Evolutionary conservation across 2,329 filamentous ascomycete species (phyloP), one percentile per base, ranked within the genome.

Genomic region (Metarhizium humberi): DNA sequence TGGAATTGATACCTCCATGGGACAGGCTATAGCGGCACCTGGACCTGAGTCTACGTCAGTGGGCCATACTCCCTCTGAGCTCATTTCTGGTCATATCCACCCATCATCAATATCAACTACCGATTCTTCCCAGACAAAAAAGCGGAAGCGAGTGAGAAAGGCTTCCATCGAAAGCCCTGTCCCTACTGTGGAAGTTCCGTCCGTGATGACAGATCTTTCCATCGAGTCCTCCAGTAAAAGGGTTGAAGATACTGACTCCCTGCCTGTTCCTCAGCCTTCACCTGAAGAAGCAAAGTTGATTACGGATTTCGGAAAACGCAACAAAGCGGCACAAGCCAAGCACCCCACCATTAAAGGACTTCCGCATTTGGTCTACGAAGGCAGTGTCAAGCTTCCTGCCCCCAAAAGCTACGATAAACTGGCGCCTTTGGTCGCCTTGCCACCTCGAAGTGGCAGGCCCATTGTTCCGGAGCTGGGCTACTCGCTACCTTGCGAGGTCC

Each of bases 341-440:
- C 69, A 72, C 11, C 72, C 72, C 11, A 58, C 69, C 0, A 69
- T 75, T 34, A 69, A 68, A 38, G 74, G 73, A 3, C 65, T 74
- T 3, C 68, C 71, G 1, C 64, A 71, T 58, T 62, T 76, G 5
- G 63, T 70, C 2, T 71, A 67, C 36, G 67, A 70, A 25, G 72
- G 67, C 2, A 69, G 64, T n/a, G 63, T 69, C n/a, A 75, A 73
- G 57, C 64, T 76, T 50, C 68, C 73, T 59, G 70, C 69, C 0
- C 72, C 73, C 5, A 76, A 76, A 59, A 74, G 71, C 54, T 75
- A 74, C 54, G 74, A 76, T 49, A 75, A 75, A 57, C 64, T 76
- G 40, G 66, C 71, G 1, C 74, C 74, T 6, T 62, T 75, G 30
- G 71, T 76, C 16, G 73, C 74, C 6, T 57, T 73, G 20, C 71